Base-by-base conservation (phyloP, 73 alveolate species). In the Blepharisma japonicum region DNA sequence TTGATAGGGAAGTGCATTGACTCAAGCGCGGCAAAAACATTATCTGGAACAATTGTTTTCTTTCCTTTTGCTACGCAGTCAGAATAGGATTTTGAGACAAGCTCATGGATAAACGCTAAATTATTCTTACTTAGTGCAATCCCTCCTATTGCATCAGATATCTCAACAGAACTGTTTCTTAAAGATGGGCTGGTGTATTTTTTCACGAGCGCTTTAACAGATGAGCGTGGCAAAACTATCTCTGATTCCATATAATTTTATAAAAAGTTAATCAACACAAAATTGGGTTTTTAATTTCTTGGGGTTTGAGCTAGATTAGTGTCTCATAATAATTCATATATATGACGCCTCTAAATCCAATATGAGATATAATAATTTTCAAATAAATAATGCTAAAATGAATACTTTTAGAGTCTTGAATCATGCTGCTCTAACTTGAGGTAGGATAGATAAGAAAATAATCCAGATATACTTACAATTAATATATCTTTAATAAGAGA, bases 11-110 rank as follows among this genome's bases (percentile, higher is more conserved):
- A 61, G 46, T 61, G 14, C 47, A 14, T 8, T n/a, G 14, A 9
- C 18, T 61, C 23, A n/a, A 61, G 14, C 14, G 74, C 74, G 14
- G 74, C 39, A 39, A 61, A 8, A 25, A 61, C 74, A 61, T 61
- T n/a, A 8, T 61, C 74, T 8, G 74, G 74, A 2, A 61, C 23
- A 39, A 61, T 61, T n/a, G 74, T 61, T 25, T 61, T 61, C 23
- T 61, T 61, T 14, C 74, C 74, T 9, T 14, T 18, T 14, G 47
- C 47, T 14, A 9, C 18, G 47, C 74, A 61, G 14, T 61, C 74
- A 20, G 39, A n/a, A 25, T 20, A 61, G 39, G 74, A 14, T 14
- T 18, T 14, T 61, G 14, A n/a, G 14, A 39, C 14, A 9, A 25
- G 14, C 18, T 14, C 18, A 14, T n/a, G 50, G 46, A 61, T 61